A percentile compares a stretch with the other conserved stretches of the same genome.
Evolutionary conservation across 148 eudicot genomes (phyloP).

Genomic region (Chenopodium album): DNA sequence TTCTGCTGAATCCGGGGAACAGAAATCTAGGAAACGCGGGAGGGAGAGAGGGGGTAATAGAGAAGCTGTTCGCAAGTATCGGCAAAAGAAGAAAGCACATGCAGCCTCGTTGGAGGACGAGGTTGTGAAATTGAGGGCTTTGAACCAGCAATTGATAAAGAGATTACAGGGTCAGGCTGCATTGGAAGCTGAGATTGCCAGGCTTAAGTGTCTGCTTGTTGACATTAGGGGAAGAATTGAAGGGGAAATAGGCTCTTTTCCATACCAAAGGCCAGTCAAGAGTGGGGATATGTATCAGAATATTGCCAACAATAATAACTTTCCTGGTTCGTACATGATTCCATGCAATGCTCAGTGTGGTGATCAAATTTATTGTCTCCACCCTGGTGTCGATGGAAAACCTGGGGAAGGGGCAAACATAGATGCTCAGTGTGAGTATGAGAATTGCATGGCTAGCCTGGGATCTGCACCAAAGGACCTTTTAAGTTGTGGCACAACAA

Average conservation of each 20-base stretch:
- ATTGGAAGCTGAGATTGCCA: constrained; percentile 75
- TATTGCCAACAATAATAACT: constrained; percentile 34
- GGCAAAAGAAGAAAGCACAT: constrained; percentile 92
- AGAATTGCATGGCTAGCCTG: constrained; percentile 64
- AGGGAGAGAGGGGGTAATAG: constrained; percentile 70
- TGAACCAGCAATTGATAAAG: constrained; percentile 81
- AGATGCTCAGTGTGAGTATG: constrained; percentile 56
- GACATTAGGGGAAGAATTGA: constrained; percentile 92
- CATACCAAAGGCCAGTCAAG: constrained; percentile 70
- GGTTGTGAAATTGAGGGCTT: constrained; percentile 70
- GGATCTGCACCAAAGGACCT: constrained; percentile 44
- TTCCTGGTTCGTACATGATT: constrained; percentile 54
- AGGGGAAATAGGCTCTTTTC: constrained; percentile 93
- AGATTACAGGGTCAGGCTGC: constrained; percentile 76
- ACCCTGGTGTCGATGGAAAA: constrained; percentile 46
- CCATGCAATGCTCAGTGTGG: constrained; percentile 73
- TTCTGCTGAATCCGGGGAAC: constrained; percentile 65
- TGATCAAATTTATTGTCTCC: constrained; percentile 72
- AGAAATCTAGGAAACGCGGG: constrained; percentile 57
- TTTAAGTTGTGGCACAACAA: constrained; percentile 49
- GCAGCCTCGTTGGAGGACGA: constrained; percentile 84
- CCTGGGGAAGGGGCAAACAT: constrained; percentile 43
- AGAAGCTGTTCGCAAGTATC: constrained; percentile 92
- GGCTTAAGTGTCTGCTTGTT: constrained; percentile 92
- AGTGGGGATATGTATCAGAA: constrained; percentile 49